Evolutionary conservation across 1,284 basidiomycete genomes (phyloP), one percentile per base, ranked within the genome.

Genomic region (Cryptococcus amylolentus): DNA sequence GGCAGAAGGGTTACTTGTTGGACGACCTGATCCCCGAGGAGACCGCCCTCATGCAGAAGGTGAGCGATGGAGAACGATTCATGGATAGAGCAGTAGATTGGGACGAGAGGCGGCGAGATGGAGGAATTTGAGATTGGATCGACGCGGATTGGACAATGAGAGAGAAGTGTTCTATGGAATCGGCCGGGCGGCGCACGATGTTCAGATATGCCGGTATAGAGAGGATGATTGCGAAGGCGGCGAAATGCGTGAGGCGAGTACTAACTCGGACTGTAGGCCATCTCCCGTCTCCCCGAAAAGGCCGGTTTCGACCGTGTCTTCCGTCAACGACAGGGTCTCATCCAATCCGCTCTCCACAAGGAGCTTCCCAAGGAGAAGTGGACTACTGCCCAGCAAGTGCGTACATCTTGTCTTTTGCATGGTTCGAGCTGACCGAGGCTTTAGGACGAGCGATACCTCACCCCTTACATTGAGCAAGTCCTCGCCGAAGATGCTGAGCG

Each of bases 21-120:
- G 95, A 98, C 76, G 95, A 98, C 83, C 84, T 98, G 69, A 80
- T 98, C 63, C 81, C 88, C 58, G 93, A 97, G 79, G 95, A 98
- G 80, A 84, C 86, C 59, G 80, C 81, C 20, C 84, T 87, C 62
- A 89, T 96, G 38, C 88, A 96, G 78, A 86, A 89, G 83, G 94
- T 92, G 71, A 48, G 77, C 67, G 26, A 16, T 8, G 27, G 14
- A 16, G 12, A n/a, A 20, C 39, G 23, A 20, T 37, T 23, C 18
- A 35, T 45, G 10, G 14, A 23, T 16, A 35, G 39, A 31, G 16
- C 27, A 13, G 42, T 16, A 41, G 31, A 46, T 26, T 12, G 46
- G 31, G 31, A 27, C 38, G 26, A 44, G n/a, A 42, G 28, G 12
- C 38, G 51, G 9, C 28, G 40, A 27, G 28, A 39, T 12, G 14